phyloP scores from a whole-genome alignment of 176 grass and related monocot genomes.

The Aechmea fasciata region DNA sequence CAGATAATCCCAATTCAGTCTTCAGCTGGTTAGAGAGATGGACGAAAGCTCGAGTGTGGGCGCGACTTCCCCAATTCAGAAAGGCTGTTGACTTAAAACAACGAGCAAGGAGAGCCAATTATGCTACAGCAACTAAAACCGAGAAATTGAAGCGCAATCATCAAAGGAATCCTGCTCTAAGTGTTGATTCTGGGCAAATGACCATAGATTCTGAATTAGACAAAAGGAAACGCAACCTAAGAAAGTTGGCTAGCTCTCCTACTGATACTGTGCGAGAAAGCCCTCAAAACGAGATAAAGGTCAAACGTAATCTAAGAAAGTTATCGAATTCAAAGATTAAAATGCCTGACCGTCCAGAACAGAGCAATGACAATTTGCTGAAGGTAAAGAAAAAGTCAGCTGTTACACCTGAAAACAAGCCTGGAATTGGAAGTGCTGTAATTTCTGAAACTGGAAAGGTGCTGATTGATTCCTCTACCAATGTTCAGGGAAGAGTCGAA shows the following conservation, averaged over 20 bases:
- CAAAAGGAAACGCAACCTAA: background rate
- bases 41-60: constrained; percentile 56
- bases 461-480: background rate
- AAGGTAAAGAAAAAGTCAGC: background rate
- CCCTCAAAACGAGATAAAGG: constrained; percentile 9
- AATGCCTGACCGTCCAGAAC: background rate
- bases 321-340: background rate
- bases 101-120: constrained; percentile 21
- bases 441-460: background rate
- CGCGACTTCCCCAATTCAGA: constrained; percentile 41
- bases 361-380: background rate
- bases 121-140: background rate
- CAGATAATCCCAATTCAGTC: constrained; percentile 55
- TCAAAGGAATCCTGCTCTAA: no score
- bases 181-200: no score
- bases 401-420: background rate
- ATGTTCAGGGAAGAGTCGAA: background rate
- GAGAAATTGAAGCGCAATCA: no score
- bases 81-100: constrained; percentile 45
- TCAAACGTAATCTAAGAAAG: constrained; percentile 8
- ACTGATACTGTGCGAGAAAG: background rate
- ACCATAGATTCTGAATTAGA: background rate
- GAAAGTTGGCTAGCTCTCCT: background rate
- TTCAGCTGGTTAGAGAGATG: constrained; percentile 77
- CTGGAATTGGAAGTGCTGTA: background rate